phyloP scores from a whole-genome alignment of 2,329 filamentous ascomycete species.

The Sporothrix mexicana region DNA sequence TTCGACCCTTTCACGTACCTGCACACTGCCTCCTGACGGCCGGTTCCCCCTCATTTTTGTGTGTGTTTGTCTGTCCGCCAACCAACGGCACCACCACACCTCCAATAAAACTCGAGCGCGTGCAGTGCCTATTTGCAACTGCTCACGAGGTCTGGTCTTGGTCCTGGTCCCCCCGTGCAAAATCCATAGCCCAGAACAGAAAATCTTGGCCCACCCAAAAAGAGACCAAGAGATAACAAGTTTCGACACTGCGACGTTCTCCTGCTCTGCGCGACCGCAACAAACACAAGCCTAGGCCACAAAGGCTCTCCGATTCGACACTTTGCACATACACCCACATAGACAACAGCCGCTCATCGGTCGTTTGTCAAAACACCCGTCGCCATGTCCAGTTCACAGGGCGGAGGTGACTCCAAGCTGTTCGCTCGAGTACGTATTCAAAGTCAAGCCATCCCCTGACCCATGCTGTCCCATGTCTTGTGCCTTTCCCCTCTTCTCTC shows the following conservation, averaged over 20 bases:
- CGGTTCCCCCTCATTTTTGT: neutral
- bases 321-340: neutral
- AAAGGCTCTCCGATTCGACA: conserved; percentile 2
- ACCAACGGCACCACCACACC: neutral
- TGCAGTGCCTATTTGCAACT: neutral
- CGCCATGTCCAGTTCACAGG: conserved; percentile 60
- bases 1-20: neutral
- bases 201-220: neutral
- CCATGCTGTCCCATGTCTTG: neutral
- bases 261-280: neutral
- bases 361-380: conserved; percentile 15
- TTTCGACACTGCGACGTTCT: neutral
- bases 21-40: conserved; percentile 2
- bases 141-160: conserved; percentile 1
- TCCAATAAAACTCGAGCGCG: neutral
- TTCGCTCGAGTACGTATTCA: conserved; percentile 81
- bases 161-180: neutral
- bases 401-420: conserved; percentile 96
- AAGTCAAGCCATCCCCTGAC: too few relatives aligned
- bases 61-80: neutral
- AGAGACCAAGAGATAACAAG: conserved; percentile 15
- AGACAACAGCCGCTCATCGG: neutral
- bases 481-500: neutral
- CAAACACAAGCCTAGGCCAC: conserved; percentile 2
- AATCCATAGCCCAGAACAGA: neutral